Percentiles rank a stretch among this genome's conserved stretches.
These are phyloP conservation scores for Gomphus bonarii DNA, from an alignment of 1,284 basidiomycete species.

Conservation along the genomic window DNA sequence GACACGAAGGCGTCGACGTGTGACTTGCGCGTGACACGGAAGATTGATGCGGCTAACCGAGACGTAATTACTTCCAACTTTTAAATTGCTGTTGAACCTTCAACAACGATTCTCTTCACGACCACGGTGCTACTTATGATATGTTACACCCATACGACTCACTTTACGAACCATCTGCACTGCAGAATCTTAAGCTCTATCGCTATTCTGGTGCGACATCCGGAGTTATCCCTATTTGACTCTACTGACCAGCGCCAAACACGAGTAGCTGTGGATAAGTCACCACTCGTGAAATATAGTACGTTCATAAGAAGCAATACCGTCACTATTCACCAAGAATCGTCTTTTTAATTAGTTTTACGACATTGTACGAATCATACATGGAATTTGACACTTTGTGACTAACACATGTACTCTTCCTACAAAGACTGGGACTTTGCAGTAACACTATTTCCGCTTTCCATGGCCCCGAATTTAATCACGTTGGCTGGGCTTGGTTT, in stretches of 20 bases:
- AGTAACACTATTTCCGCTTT: slow-evolving; percentile 15
- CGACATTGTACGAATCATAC: slow-evolving; percentile 13
- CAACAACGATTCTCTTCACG: background rate
- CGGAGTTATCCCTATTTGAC: background rate
- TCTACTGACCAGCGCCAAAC: slow-evolving; percentile 5
- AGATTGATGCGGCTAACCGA: too few relatives aligned
- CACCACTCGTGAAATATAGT: slow-evolving; percentile 17
- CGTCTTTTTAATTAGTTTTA: slow-evolving; percentile 11
- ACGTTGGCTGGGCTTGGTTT: slow-evolving; percentile 16
- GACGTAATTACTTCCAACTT: background rate
- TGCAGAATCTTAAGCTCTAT: slow-evolving; percentile 12
- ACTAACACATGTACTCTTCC: background rate
- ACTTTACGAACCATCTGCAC: slow-evolving; percentile 11
- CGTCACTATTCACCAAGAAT: background rate
- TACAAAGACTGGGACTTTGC: slow-evolving; percentile 16
- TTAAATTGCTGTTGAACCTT: background rate
- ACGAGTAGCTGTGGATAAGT: slow-evolving; percentile 17
- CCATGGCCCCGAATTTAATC: slow-evolving; percentile 19
- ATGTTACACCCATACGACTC: slow-evolving; percentile 10
- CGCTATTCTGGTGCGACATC: background rate
- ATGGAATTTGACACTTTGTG: background rate
- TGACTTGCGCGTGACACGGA: background rate
- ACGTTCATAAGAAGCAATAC: background rate
- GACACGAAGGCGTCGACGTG: too few relatives aligned
- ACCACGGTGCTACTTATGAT: background rate